These are phyloP conservation scores for Tulasnella sp. DNA, from an alignment of 768 basidiomycete genomes.

Conservation along the genomic window DNA sequence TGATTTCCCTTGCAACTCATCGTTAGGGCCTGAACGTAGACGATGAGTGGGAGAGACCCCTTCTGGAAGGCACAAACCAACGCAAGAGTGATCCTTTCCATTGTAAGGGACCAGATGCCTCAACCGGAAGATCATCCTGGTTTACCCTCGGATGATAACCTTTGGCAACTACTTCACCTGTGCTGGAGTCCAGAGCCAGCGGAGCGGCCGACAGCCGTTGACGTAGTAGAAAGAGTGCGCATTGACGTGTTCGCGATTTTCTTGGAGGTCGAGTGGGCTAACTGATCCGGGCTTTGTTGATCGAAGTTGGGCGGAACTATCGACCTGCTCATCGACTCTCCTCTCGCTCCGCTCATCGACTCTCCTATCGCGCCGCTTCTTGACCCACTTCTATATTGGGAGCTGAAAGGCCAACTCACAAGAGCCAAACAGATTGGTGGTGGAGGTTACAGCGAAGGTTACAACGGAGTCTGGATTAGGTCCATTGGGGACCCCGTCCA, in stretches of 20 bases:
- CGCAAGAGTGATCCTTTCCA: neutral
- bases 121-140: neutral
- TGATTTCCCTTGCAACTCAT: neutral
- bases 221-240: neutral
- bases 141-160: neutral
- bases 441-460: neutral
- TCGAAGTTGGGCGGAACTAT: too few relatives aligned
- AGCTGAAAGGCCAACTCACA: neutral
- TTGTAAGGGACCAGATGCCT: neutral
- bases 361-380: too few relatives aligned
- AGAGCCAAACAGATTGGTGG: neutral
- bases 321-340: too few relatives aligned
- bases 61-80: neutral
- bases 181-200: conserved; percentile 5
- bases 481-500: neutral
- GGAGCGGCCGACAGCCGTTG: neutral
- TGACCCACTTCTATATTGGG: too few relatives aligned
- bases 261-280: too few relatives aligned
- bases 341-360: too few relatives aligned
- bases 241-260: too few relatives aligned
- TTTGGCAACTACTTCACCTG: neutral
- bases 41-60: neutral
- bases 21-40: neutral
- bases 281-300: too few relatives aligned
- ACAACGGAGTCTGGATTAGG: neutral